Percentiles rank a stretch among this genome's conserved stretches.
Evolutionary conservation across 2,329 filamentous ascomycete genomes (phyloP).

Genomic region (Colletotrichum navitas): DNA sequence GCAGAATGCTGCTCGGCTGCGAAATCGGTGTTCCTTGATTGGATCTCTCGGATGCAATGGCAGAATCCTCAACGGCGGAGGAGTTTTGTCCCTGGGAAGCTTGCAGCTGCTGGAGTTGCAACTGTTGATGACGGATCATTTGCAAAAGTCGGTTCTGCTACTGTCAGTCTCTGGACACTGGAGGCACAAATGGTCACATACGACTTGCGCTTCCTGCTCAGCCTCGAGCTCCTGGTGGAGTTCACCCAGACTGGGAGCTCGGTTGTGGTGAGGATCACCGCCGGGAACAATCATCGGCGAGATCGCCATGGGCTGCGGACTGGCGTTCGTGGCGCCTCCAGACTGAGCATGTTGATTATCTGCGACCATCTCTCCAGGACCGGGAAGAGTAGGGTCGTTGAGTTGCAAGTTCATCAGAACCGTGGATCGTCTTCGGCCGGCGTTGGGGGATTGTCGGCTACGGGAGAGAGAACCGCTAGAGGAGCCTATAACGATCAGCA

Average conservation of each 20-base stretch:
- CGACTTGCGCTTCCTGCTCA: constrained; percentile 83
- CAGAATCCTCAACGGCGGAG: constrained; percentile 64
- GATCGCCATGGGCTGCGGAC: constrained; percentile 61
- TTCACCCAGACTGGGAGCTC: constrained; percentile 79
- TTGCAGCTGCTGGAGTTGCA: constrained; percentile 74
- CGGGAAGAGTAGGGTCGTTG: constrained; percentile 77
- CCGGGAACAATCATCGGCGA: constrained; percentile 58
- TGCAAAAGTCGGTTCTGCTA: constrained; percentile 78
- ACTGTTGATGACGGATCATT: constrained; percentile 82
- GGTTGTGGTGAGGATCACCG: constrained; percentile 71
- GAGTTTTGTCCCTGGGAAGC: constrained; percentile 52
- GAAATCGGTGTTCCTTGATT: constrained; percentile 54
- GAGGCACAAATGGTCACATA: constrained; percentile 53
- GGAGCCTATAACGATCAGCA: constrained; percentile 53
- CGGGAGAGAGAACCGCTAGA: constrained; percentile 66
- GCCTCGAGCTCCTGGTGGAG: constrained; percentile 84
- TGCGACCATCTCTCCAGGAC: constrained; percentile 75
- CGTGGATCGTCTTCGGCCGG: constrained; percentile 73
- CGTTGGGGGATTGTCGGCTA: constrained; percentile 59
- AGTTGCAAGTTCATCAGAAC: constrained; percentile 80
- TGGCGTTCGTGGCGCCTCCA: constrained; percentile 49
- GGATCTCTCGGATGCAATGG: constrained; percentile 59
- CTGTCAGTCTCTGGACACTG: constrained; percentile 32
- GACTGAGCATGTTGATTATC: constrained; percentile 55
- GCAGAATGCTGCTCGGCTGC: constrained; percentile 45